phyloP scores from a whole-genome alignment of 2,329 filamentous ascomycete genomes.

The Graphilbum sp. region DNA sequence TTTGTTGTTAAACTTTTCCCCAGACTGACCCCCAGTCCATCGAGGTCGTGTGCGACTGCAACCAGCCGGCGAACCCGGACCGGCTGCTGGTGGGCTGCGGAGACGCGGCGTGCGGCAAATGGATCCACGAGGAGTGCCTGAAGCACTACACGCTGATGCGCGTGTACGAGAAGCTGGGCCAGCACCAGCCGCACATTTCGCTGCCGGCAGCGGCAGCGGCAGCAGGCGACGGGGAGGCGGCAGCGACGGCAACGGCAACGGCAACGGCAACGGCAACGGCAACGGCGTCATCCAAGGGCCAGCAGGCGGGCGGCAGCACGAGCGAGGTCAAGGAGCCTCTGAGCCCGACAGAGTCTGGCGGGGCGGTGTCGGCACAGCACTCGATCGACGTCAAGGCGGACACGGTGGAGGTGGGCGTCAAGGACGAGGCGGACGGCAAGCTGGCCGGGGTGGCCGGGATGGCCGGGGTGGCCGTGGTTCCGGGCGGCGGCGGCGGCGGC shows the following conservation, averaged over 20 bases:
- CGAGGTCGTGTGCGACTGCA: slow-evolving; percentile 40
- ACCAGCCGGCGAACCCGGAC: slow-evolving; percentile 44
- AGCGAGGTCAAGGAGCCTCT: slow-evolving; percentile 27
- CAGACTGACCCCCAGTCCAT: slow-evolving; percentile 25
- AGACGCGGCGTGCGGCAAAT: slow-evolving; percentile 35
- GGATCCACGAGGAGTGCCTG: slow-evolving; percentile 50
- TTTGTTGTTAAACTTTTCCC: neutral
- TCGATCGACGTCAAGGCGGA: slow-evolving; percentile 36
- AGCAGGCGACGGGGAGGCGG: neutral
- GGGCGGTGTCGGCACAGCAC: slow-evolving; percentile 29
- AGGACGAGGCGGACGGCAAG: slow-evolving; percentile 10
- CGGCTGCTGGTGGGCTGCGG: slow-evolving; percentile 42
- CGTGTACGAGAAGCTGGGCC: slow-evolving; percentile 32
- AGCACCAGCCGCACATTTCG: slow-evolving; percentile 29
- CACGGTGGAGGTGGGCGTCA: slow-evolving; percentile 18
- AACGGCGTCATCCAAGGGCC: slow-evolving; percentile 2
- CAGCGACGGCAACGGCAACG: slow-evolving; percentile 3
- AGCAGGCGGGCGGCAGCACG: slow-evolving; percentile 14
- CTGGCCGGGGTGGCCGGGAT: neutral
- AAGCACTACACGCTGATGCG: slow-evolving; percentile 34
- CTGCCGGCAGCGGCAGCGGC: slow-evolving; percentile 14
- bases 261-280: slow-evolving; percentile 13
- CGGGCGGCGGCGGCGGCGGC: too few species aligned
- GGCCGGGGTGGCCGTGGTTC: too few species aligned
- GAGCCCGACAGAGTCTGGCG: slow-evolving; percentile 33